phyloP scores from a whole-genome alignment of 345 rosid species.

The Eutrema heterophyllum region DNA sequence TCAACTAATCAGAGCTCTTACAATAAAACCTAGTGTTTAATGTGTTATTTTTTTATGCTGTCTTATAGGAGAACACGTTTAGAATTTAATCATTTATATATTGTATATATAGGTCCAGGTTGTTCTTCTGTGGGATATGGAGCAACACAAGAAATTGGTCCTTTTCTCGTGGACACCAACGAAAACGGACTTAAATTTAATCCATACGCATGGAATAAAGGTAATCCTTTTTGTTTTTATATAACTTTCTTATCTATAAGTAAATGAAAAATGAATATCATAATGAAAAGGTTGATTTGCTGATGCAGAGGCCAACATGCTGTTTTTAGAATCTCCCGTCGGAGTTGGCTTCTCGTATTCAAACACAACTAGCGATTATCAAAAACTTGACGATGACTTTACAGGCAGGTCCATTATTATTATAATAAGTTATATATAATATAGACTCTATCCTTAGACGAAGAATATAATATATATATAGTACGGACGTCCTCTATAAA shows the following conservation, averaged over 20 bases:
- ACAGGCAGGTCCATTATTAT: conserved; percentile 42
- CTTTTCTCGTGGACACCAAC: conserved; percentile 69
- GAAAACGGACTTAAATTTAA: conserved; percentile 66
- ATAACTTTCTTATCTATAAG: background rate
- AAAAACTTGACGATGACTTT: conserved; percentile 58
- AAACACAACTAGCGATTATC: conserved; percentile 62
- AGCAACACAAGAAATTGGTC: conserved; percentile 99
- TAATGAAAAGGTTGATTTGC: conserved; percentile 61
- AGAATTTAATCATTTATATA: background rate
- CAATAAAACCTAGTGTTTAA: background rate
- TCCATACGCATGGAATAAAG: conserved; percentile 87
- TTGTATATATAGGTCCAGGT: conserved; percentile 75
- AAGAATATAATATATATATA: too few species aligned
- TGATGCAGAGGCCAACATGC: conserved; percentile 66
- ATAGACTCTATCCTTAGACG: background rate
- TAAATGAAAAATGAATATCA: conserved; percentile 27
- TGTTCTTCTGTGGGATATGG: conserved; percentile 99
- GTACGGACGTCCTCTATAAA: background rate
- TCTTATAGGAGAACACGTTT: conserved; percentile 8
- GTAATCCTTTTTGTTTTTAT: conserved; percentile 28
- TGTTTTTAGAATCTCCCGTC: conserved; percentile 94
- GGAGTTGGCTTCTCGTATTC: conserved; percentile 98
- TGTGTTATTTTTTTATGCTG: background rate
- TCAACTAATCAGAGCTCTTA: background rate
- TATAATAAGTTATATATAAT: background rate